Conservation (phyloP, 140 eudicot genomes). For the Bidens hawaiensis region DNA sequence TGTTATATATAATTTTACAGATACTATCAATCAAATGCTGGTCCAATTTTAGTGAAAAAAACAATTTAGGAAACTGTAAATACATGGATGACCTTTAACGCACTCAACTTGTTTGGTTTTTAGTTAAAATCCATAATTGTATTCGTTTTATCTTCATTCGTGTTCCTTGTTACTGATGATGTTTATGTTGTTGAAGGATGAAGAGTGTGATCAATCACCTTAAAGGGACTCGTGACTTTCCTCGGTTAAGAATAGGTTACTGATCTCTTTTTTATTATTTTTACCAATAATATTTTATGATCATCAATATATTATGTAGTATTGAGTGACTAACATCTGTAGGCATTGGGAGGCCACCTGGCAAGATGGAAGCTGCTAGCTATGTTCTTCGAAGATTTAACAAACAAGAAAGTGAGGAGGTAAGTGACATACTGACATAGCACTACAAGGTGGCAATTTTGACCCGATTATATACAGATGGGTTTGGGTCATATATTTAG, state of each 20-base stretch:
- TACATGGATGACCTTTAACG: not conserved
- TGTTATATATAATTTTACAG: not conserved
- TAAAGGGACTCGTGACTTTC: conserved; percentile 84
- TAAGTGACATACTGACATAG: conserved; percentile 21
- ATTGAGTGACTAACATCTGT: not conserved
- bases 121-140: not conserved
- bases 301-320: not conserved
- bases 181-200: conserved; percentile 54
- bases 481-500: not conserved
- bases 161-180: conserved; percentile 1
- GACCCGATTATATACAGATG: not conserved
- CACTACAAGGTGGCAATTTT: not conserved
- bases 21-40: not conserved
- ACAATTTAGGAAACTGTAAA: not conserved
- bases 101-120: not conserved
- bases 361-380: conserved; percentile 83
- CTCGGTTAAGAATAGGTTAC: conserved; percentile 86
- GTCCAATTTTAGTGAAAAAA: not conserved
- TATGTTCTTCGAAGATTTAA: conserved; percentile 82
- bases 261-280: not conserved
- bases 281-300: not conserved
- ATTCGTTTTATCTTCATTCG: not conserved
- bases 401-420: conserved; percentile 88
- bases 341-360: conserved; percentile 99
- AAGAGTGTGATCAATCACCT: conserved; percentile 82